phyloP scores from a whole-genome alignment of 2,329 filamentous ascomycete genomes.

The Penicillium sp. region DNA sequence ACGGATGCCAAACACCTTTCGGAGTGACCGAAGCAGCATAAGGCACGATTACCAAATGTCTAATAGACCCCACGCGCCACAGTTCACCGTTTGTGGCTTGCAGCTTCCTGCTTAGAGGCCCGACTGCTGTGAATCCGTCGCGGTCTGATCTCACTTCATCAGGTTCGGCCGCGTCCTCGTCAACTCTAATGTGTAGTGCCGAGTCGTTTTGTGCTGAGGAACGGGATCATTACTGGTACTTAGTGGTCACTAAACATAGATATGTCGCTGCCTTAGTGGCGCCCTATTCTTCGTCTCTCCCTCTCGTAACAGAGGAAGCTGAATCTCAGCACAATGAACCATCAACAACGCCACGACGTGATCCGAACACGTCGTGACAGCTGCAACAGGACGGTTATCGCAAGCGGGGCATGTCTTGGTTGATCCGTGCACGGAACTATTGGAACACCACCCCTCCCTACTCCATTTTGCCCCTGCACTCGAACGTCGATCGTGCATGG shows the following conservation, averaged over 20 bases:
- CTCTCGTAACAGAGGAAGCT: neutral
- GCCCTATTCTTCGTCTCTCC: neutral
- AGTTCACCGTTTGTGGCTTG: slow-evolving; percentile 28
- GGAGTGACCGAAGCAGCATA: slow-evolving; percentile 19
- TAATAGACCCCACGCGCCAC: slow-evolving; percentile 20
- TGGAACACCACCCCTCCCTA: slow-evolving; percentile 11
- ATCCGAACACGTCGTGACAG: slow-evolving; percentile 8
- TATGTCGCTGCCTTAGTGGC: neutral
- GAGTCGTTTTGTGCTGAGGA: neutral
- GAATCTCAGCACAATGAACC: neutral
- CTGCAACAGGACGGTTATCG: slow-evolving; percentile 11
- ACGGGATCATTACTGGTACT: neutral
- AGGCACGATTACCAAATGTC: slow-evolving; percentile 9
- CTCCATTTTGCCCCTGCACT: slow-evolving; percentile 9
- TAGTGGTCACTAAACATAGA: neutral
- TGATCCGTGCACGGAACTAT: slow-evolving; percentile 32
- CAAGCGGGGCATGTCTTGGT: slow-evolving; percentile 8
- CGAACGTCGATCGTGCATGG: slow-evolving; percentile 25
- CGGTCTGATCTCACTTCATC: slow-evolving; percentile 18
- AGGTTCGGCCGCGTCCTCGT: neutral
- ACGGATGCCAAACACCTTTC: slow-evolving; percentile 6
- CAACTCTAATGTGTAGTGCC: neutral
- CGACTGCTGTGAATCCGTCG: slow-evolving; percentile 16
- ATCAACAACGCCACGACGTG: slow-evolving; percentile 1
- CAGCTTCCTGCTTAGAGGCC: slow-evolving; percentile 5